Conservation (phyloP, 345 rosid species). For the Dipteronia sinensis region DNA sequence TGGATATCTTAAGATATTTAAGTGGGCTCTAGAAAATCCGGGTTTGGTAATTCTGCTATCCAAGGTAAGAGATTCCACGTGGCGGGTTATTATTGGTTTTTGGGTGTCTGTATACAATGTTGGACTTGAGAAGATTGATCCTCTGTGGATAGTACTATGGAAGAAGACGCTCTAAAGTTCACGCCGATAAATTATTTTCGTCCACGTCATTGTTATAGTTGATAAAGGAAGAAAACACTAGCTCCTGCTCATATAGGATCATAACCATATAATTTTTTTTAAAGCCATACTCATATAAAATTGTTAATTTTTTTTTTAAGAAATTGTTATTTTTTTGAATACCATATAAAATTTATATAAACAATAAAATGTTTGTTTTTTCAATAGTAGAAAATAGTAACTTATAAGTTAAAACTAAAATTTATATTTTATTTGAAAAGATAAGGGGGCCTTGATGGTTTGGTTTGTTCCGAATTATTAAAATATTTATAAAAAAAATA, state of each 20-base stretch:
- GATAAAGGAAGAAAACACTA: not conserved
- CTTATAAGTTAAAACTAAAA: too few relatives aligned
- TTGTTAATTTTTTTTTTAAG: too few relatives aligned
- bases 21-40: not conserved
- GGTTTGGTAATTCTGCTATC: not conserved
- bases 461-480: too few relatives aligned
- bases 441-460: too few relatives aligned
- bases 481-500: too few relatives aligned
- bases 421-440: too few relatives aligned
- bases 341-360: too few relatives aligned
- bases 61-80: not conserved
- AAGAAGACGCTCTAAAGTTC: not conserved
- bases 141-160: not conserved
- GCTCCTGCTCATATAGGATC: not conserved
- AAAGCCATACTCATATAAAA: too few relatives aligned
- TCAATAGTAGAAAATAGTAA: too few relatives aligned
- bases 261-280: not conserved
- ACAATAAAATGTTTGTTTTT: too few relatives aligned
- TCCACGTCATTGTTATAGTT: not conserved
- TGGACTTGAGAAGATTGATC: not conserved
- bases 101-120: not conserved
- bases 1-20: not conserved
- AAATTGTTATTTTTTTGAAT: too few relatives aligned
- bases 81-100: not conserved
- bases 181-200: too few relatives aligned